These are phyloP conservation scores for Candida parachauliodes DNA, from an alignment of 805 yeast genomes.

Conservation along the genomic window DNA sequence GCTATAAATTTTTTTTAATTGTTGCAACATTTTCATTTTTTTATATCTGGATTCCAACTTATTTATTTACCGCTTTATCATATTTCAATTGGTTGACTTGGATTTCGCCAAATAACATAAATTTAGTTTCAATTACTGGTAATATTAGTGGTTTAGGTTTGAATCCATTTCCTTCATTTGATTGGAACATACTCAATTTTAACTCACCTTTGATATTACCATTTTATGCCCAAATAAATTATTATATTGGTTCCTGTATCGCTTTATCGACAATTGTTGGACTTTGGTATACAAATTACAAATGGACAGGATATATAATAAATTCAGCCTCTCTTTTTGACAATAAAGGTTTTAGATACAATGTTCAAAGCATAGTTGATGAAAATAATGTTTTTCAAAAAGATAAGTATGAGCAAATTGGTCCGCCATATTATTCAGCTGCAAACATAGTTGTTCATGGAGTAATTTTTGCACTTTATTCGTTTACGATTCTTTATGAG, in stretches of 20 bases:
- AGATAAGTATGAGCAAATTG: constrained; percentile 18
- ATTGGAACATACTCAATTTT: constrained; percentile 41
- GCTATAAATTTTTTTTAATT: constrained; percentile 19
- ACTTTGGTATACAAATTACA: constrained; percentile 18
- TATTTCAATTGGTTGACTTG: constrained; percentile 55
- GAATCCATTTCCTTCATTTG: constrained; percentile 53
- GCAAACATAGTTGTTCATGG: constrained; percentile 26
- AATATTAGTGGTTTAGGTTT: constrained; percentile 46
- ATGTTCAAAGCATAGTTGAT: constrained; percentile 40
- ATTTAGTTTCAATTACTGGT: constrained; percentile 50
- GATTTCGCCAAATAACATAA: constrained; percentile 50
- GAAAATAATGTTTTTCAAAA: constrained; percentile 25
- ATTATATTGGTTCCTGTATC: constrained; percentile 16
- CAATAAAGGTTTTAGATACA: constrained; percentile 45
- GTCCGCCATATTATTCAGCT: constrained; percentile 30
- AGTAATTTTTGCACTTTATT: constrained; percentile 24
- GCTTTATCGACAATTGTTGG: constrained; percentile 18
- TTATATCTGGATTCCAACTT: constrained; percentile 47
- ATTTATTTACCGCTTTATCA: constrained; percentile 39
- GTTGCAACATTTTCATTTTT: constrained; percentile 26
- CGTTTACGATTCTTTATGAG: constrained; percentile 18
- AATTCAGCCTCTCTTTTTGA: constrained; percentile 43
- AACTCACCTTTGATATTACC: constrained; percentile 41
- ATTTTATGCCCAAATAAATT: constrained; percentile 22
- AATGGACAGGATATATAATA: constrained; percentile 28